Evolutionary conservation across 139 green algal genomes (phyloP), one percentile per base, ranked within the genome.

Genomic region (Dunaliella primolecta): DNA sequence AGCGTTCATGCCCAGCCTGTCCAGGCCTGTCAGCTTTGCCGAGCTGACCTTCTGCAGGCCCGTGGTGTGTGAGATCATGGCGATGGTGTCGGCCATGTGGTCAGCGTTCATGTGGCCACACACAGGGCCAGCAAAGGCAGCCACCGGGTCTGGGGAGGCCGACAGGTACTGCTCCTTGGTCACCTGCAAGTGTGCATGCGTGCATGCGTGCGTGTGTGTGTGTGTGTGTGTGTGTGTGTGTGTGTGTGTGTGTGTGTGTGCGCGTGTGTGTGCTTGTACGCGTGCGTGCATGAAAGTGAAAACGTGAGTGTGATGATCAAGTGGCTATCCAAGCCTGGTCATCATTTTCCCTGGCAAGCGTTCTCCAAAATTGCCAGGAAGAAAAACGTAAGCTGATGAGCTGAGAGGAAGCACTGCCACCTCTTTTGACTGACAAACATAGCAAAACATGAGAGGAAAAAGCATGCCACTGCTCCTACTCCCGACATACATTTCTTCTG

Each of bases 61-160:
- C 1, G 83, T 83, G 35, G 92, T 94, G 75, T 93, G 85, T 77
- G 29, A 38, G 35, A 96, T 88, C 92, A 95, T 95, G 32, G 90
- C 93, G 1, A 78, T 36, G 20, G 88, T 92, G 25, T 92, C 87
- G 29, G 88, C 86, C 0, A 84, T 76, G 89, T 94, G 91, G 86
- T 95, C 91, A n/a, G 36, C 91, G 81, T 96, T 96, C 96, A 98
- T 98, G 91, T 98, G 95, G 3, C 85, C 76, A 75, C 88, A 93
- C 32, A 98, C 91, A 31, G 93, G 92, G 1, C 2, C 85, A 0
- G 91, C 90, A 84, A 96, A 98, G 24, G 86, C 70, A 20, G 91
- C 88, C 24, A 98, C 89, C 2, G 94, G 93, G 88, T 98, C 96
- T 0, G 89, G 84, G 35, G 84, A 55, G 0, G 93, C 93, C 25